phyloP scores from a whole-genome alignment of 2,329 filamentous ascomycete species.

The Epichloe sylvatica region DNA sequence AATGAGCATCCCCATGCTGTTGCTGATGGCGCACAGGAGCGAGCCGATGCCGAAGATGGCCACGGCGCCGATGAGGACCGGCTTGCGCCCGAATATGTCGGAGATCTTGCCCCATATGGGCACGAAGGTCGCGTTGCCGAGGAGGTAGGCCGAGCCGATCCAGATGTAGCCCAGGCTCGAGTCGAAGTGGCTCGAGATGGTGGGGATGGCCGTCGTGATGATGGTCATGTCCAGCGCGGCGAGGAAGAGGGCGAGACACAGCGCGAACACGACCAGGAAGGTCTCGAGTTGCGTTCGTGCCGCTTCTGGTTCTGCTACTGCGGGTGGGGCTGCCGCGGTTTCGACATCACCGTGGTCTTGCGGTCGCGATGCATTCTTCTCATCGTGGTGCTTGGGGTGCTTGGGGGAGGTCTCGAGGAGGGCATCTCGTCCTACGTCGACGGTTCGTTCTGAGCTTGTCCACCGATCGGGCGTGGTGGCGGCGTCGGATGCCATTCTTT shows the following conservation, averaged over 20 bases:
- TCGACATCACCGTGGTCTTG: slow-evolving; percentile 3
- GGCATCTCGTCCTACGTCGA: slow-evolving; percentile 13
- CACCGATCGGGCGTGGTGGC: slow-evolving; percentile 9
- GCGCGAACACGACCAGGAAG: slow-evolving; percentile 25
- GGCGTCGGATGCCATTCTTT: slow-evolving; percentile 1
- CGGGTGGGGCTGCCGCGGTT: slow-evolving; percentile 4
- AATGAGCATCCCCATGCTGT: slow-evolving; percentile 38
- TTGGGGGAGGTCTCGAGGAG: not conserved
- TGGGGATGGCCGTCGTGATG: slow-evolving; percentile 52
- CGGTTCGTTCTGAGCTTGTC: slow-evolving; percentile 16
- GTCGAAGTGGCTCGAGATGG: slow-evolving; percentile 48
- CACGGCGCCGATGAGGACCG: slow-evolving; percentile 35
- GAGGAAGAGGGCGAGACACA: slow-evolving; percentile 35
- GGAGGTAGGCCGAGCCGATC: slow-evolving; percentile 62
- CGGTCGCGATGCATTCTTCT: not conserved
- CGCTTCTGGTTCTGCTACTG: slow-evolving; percentile 17
- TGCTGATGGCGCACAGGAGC: slow-evolving; percentile 36
- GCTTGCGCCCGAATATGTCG: slow-evolving; percentile 46
- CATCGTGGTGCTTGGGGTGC: not conserved
- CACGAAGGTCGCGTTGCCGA: slow-evolving; percentile 52
- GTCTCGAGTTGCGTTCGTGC: slow-evolving; percentile 25
- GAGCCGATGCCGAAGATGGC: slow-evolving; percentile 41
- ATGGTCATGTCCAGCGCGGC: slow-evolving; percentile 47
- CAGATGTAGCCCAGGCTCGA: slow-evolving; percentile 60
- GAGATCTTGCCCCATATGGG: slow-evolving; percentile 56